Conservation (phyloP, 1,284 basidiomycete species). For the Cryptococcus sp. region DNA sequence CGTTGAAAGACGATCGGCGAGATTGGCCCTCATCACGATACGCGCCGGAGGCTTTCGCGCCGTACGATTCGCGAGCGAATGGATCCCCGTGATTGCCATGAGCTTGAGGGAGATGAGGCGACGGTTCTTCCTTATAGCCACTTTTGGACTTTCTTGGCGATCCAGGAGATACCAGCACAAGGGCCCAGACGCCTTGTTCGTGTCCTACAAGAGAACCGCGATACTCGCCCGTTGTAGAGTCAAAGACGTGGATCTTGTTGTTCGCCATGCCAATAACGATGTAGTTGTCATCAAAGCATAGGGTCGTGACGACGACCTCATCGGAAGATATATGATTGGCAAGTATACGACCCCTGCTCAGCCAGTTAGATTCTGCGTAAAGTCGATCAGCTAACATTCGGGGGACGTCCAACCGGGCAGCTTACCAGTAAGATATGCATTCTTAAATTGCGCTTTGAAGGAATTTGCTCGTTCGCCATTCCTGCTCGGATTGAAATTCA, state of each 20-base stretch:
- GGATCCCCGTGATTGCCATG: background rate
- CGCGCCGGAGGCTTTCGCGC: slow-evolving; percentile 10
- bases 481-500: background rate
- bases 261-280: slow-evolving; percentile 90
- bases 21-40: slow-evolving; percentile 31
- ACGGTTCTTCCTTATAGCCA: background rate
- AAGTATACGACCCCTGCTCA: slow-evolving; percentile 73
- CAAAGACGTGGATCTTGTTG: slow-evolving; percentile 84
- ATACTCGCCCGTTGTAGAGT: slow-evolving; percentile 74
- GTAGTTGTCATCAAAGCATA: slow-evolving; percentile 81
- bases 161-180: slow-evolving; percentile 63
- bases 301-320: slow-evolving; percentile 77
- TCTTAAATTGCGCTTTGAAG: slow-evolving; percentile 66
- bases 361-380: slow-evolving; percentile 80
- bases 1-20: slow-evolving; percentile 27
- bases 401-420: slow-evolving; percentile 12
- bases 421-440: slow-evolving; percentile 73
- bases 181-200: slow-evolving; percentile 87
- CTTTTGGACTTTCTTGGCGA: background rate
- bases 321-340: slow-evolving; percentile 70
- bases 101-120: background rate
- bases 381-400: background rate
- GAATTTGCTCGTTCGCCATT: slow-evolving; percentile 7
- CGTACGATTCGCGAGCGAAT: background rate
- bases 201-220: slow-evolving; percentile 80